phyloP scores from a whole-genome alignment of 176 grass and related monocot genomes.

The Zea mays region Zm-B73-REFERENCE-NAM-5.0 NC_050099.1:27787001-27787500 shows the following conservation, averaged over 20 bases:
- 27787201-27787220: not conserved
- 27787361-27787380: conserved; percentile 11
- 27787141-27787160: not conserved
- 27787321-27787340: conserved; percentile 5
- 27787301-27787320: not conserved
- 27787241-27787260: conserved; percentile 6
- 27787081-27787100: no score
- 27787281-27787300: not conserved
- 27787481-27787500: not conserved
- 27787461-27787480: conserved; percentile 25
- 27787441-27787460: not conserved
- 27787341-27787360: not conserved
- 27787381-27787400: not conserved
- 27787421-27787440: not conserved
- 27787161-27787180: not conserved
- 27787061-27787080: no score
- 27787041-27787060: no score
- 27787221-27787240: not conserved
- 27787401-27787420: conserved; percentile 19
- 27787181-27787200: not conserved
- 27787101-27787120: no score
- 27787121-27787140: no score
- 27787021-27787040: no score
- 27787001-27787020: no score
- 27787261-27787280: not conserved